Evolutionary conservation across 306 rosid species (phyloP).

Genomic region (Abrus pulchellus): DNA sequence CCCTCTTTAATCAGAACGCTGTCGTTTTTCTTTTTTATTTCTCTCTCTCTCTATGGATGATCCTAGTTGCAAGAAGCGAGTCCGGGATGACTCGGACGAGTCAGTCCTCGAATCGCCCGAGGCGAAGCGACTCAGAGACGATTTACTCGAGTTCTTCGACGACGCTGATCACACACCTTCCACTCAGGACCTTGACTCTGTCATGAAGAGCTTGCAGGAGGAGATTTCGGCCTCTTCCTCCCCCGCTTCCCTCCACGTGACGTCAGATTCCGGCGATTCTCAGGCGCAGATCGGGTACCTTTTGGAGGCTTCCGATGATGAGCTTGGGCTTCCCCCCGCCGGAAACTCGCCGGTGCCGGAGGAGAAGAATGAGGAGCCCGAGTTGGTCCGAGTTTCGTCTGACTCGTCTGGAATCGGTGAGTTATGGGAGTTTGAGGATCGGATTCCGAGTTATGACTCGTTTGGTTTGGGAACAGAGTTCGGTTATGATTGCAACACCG

Average conservation of each 20-base stretch:
- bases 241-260: conserved; percentile 53
- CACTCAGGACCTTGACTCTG: conserved; percentile 75
- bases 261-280: conserved; percentile 71
- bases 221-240: conserved; percentile 69
- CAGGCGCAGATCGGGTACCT: conserved; percentile 81
- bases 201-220: conserved; percentile 80
- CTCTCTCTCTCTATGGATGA: conserved; percentile 53
- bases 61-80: conserved; percentile 55
- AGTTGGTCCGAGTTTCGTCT: conserved; percentile 57
- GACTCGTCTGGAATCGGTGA: conserved; percentile 75
- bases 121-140: conserved; percentile 72
- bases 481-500: conserved; percentile 38
- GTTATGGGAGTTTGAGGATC: conserved; percentile 76
- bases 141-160: conserved; percentile 73
- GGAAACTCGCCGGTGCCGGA: conserved; percentile 35
- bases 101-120: conserved; percentile 62
- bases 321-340: conserved; percentile 86
- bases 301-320: conserved; percentile 87
- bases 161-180: conserved; percentile 62
- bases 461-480: conserved; percentile 62
- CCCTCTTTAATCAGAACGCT: neutral
- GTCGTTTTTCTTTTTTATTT: conserved; percentile 7
- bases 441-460: conserved; percentile 67
- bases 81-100: conserved; percentile 64
- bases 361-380: conserved; percentile 49